Percentiles rank a stretch among this genome's conserved stretches.
These are phyloP conservation scores for Cucumis melo DNA, from an alignment of 306 rosid species.

Conservation along the genomic window DNA sequence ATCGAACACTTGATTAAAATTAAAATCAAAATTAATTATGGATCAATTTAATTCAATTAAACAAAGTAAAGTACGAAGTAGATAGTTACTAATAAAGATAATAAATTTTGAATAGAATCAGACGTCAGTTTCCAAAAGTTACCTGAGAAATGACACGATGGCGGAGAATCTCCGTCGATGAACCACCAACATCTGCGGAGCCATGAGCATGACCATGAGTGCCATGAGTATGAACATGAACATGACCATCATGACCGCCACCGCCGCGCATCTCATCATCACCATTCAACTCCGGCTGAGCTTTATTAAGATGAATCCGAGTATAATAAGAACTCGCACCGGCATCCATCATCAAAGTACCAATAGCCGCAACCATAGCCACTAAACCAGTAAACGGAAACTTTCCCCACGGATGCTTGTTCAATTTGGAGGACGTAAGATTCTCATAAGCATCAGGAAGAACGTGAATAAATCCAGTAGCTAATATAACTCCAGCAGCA, in stretches of 20 bases:
- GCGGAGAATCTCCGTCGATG: conserved; percentile 37
- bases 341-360: conserved; percentile 60
- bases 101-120: too few relatives aligned
- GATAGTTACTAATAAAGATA: too few relatives aligned
- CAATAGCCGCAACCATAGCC: conserved; percentile 70
- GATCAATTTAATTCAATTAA: too few relatives aligned
- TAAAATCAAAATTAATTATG: too few relatives aligned
- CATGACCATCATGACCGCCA: conserved; percentile 22
- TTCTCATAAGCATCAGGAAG: conserved; percentile 52
- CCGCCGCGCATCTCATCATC: not conserved
- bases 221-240: conserved; percentile 50
- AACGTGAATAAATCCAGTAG: conserved; percentile 74
- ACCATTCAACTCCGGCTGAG: not conserved
- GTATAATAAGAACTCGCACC: conserved; percentile 50
- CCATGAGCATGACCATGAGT: conserved; percentile 72
- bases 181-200: not conserved
- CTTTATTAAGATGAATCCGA: conserved; percentile 1
- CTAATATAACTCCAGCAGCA: conserved; percentile 63
- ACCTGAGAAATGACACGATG: conserved; percentile 68
- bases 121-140: not conserved
- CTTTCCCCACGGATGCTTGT: conserved; percentile 36
- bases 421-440: conserved; percentile 30
- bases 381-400: conserved; percentile 81
- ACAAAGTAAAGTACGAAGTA: too few relatives aligned
- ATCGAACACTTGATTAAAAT: too few relatives aligned